These are phyloP conservation scores for Teunomyces cretensis DNA, from an alignment of 805 yeast species.

Conservation along the genomic window DNA sequence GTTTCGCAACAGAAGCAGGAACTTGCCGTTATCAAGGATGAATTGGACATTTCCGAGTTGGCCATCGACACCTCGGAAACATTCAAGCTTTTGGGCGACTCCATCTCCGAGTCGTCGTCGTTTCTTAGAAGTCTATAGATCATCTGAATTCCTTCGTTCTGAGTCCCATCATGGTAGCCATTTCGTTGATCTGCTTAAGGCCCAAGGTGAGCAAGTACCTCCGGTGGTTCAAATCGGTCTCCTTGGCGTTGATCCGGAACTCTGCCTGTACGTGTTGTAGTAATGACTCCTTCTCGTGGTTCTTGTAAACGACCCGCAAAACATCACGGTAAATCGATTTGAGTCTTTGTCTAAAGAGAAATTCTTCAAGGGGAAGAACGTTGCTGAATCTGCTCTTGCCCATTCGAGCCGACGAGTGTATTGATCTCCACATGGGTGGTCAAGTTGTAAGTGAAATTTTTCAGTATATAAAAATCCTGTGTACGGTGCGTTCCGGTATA, in stretches of 20 bases:
- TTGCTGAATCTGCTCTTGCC: background rate
- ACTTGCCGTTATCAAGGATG: conserved; percentile 4
- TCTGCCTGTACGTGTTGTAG: conserved; percentile 32
- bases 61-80: background rate
- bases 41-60: background rate
- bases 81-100: conserved; percentile 3
- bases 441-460: too few relatives aligned
- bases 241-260: conserved; percentile 26
- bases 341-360: conserved; percentile 36
- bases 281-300: conserved; percentile 37
- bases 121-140: conserved; percentile 1
- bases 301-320: conserved; percentile 31
- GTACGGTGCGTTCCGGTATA: too few relatives aligned
- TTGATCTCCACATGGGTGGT: too few relatives aligned
- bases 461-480: too few relatives aligned
- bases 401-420: too few relatives aligned
- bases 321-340: conserved; percentile 33
- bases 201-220: conserved; percentile 39
- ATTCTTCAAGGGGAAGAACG: conserved; percentile 32
- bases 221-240: conserved; percentile 34
- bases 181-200: conserved; percentile 22
- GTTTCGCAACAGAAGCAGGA: conserved; percentile 3
- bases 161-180: conserved; percentile 22
- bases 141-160: conserved; percentile 6
- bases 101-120: conserved; percentile 4